These are phyloP conservation scores for Colletotrichum gigasporum DNA, from an alignment of 2,329 filamentous ascomycete species.

Conservation along the genomic window DNA sequence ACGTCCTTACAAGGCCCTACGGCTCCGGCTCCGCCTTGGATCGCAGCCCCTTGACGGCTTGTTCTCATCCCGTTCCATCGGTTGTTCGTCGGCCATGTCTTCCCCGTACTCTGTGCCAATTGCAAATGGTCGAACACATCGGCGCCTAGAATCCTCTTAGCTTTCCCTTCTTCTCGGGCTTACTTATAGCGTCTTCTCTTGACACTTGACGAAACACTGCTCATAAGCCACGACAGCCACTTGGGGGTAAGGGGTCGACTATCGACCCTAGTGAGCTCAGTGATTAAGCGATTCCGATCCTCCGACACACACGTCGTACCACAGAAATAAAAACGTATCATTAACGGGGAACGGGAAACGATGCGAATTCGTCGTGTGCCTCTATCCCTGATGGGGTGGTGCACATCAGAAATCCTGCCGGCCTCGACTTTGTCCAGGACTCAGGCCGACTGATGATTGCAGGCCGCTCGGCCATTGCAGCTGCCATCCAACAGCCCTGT, in stretches of 20 bases:
- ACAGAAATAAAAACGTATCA: too few species aligned
- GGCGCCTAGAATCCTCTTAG: conserved; percentile 17
- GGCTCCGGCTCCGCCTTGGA: background rate
- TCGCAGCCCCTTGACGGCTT: background rate
- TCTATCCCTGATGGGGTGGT: too few species aligned
- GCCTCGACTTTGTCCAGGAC: background rate
- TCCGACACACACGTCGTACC: background rate
- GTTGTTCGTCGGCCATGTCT: conserved; percentile 3
- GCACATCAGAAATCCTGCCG: too few species aligned
- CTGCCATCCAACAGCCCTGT: conserved; percentile 6
- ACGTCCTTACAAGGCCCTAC: background rate
- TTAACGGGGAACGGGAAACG: background rate
- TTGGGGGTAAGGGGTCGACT: background rate
- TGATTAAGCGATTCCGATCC: background rate
- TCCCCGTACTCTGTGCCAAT: conserved; percentile 11
- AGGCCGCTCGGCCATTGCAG: conserved; percentile 15
- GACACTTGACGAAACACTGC: conserved; percentile 16
- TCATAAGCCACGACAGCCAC: conserved; percentile 11
- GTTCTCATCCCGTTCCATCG: background rate
- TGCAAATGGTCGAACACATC: conserved; percentile 17
- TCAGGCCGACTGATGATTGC: background rate
- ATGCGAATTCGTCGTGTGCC: background rate
- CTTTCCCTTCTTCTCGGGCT: background rate
- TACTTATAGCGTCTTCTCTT: background rate
- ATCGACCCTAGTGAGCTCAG: background rate